These are phyloP conservation scores for Talaromyces sp. DNA, from an alignment of 2,329 filamentous ascomycete genomes.

Conservation along the genomic window DNA sequence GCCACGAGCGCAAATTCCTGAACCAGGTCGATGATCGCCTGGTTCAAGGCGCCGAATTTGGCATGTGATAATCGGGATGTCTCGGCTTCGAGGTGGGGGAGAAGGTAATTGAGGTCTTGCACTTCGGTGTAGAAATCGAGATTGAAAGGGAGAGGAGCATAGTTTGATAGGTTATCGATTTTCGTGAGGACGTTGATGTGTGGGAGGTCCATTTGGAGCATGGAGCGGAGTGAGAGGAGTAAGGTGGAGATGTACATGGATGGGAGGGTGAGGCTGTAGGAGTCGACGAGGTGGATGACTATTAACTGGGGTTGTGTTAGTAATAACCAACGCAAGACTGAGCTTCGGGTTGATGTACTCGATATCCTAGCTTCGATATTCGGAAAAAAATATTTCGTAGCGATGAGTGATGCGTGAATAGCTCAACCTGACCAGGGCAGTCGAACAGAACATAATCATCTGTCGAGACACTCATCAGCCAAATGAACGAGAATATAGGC, in stretches of 20 bases:
- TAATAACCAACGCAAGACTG: slow-evolving; percentile 10
- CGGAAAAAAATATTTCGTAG: slow-evolving; percentile 86
- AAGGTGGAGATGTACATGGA: slow-evolving; percentile 94
- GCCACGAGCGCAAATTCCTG: slow-evolving; percentile 84
- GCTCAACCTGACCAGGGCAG: slow-evolving; percentile 92
- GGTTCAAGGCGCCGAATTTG: slow-evolving; percentile 80
- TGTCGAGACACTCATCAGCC: slow-evolving; percentile 22
- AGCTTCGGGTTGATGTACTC: slow-evolving; percentile 56
- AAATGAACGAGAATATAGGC: not conserved
- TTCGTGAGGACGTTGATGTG: slow-evolving; percentile 96
- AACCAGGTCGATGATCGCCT: slow-evolving; percentile 78
- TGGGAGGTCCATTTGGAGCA: slow-evolving; percentile 97
- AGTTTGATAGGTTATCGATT: slow-evolving; percentile 86
- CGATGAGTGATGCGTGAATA: slow-evolving; percentile 92
- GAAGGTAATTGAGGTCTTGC: slow-evolving; percentile 79
- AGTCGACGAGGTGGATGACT: slow-evolving; percentile 88
- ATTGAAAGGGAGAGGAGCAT: slow-evolving; percentile 85
- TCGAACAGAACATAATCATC: slow-evolving; percentile 95
- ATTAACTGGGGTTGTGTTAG: slow-evolving; percentile 63
- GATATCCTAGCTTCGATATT: slow-evolving; percentile 84
- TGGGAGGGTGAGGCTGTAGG: slow-evolving; percentile 85
- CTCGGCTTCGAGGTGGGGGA: slow-evolving; percentile 75
- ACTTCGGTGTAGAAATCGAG: slow-evolving; percentile 97
- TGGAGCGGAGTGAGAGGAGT: slow-evolving; percentile 85
- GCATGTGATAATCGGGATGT: slow-evolving; percentile 62